Base-by-base conservation (phyloP, 164 flowering plant species). In the Annona cherimola region DNA sequence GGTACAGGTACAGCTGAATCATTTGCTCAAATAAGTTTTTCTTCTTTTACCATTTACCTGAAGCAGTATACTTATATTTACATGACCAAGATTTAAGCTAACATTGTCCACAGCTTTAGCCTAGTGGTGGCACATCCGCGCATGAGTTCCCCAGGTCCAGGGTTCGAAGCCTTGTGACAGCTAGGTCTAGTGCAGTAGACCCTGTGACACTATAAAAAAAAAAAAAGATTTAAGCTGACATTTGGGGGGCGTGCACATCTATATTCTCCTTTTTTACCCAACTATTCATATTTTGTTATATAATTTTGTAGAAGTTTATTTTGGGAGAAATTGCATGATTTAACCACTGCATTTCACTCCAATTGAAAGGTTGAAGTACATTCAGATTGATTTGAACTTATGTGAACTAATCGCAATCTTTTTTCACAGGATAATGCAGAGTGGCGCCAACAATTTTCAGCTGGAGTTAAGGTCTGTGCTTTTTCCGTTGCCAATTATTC, bases 391-490 rank as follows among this genome's bases (percentile, higher is more conserved):
- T 20, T 70, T 61, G 42, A n/a, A 43, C 57, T 61, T 8, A 69
- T 61, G 66, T 61, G 67, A 68, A 68, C 43, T n/a, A 43, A 16
- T 44, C 45, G 61, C n/a, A 44, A 9, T 45, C 46, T n/a, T n/a
- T 42, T 41, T 71, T 76, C 42, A 35, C 86, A 90, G 91, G 87
- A 81, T 71, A 81, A 82, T 71, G 77, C 79, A 14, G 88, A 86
- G 70, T 69, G 87, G 50, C 72, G 65, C 26, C 67, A 6, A 50
- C 93, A 88, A 68, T 88, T 90, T 73, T 82, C 82, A 4, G 78
- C 78, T 70, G 96, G 94, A 63, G 83, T 92, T 54, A 84, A 92
- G 98, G 98, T 92, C n/a, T 19, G 70, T 68, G 39, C 72, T 70
- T 54, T 45, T 43, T 60, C 43, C 11, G 40, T 62, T 45, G 18